Percentiles rank a stretch among this genome's conserved stretches.
These are phyloP conservation scores for Microdochium bolleyi DNA, from an alignment of 2,329 filamentous ascomycete species.

Conservation along the genomic window DNA sequence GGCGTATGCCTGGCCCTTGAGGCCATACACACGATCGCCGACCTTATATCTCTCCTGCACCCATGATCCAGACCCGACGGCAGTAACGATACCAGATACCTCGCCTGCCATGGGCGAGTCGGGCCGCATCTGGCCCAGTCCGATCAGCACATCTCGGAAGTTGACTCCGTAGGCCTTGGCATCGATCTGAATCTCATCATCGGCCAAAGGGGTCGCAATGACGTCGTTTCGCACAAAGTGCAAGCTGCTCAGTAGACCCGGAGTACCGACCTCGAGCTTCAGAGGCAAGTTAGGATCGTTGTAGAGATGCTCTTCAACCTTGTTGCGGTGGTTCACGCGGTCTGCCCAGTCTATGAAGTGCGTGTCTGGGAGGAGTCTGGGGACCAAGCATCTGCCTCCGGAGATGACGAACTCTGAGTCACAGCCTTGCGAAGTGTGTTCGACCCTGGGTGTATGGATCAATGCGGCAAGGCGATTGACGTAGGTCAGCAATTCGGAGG, in stretches of 20 bases:
- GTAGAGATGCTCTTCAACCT: background rate
- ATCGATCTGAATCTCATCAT: constrained; percentile 4
- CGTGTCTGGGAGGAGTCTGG: background rate
- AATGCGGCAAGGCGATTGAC: background rate
- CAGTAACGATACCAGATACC: constrained; percentile 3
- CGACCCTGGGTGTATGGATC: background rate
- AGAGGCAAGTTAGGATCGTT: background rate
- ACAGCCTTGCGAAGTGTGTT: background rate
- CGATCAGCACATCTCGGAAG: constrained; percentile 3
- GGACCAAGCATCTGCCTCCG: background rate
- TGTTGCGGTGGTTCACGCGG: background rate
- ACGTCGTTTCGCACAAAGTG: constrained; percentile 3
- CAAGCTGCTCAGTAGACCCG: constrained; percentile 4
- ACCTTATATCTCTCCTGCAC: background rate
- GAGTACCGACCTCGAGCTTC: background rate
- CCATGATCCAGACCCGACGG: background rate
- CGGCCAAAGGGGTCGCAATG: background rate
- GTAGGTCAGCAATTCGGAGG: background rate
- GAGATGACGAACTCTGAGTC: background rate
- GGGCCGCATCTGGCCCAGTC: constrained; percentile 1
- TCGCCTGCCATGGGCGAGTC: constrained; percentile 2
- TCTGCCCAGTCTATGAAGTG: background rate
- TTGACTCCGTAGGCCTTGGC: constrained; percentile 8
- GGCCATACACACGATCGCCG: background rate
- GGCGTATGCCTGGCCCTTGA: background rate